Conservation (phyloP, 805 yeast species). For the Candida sonorensis region DNA sequence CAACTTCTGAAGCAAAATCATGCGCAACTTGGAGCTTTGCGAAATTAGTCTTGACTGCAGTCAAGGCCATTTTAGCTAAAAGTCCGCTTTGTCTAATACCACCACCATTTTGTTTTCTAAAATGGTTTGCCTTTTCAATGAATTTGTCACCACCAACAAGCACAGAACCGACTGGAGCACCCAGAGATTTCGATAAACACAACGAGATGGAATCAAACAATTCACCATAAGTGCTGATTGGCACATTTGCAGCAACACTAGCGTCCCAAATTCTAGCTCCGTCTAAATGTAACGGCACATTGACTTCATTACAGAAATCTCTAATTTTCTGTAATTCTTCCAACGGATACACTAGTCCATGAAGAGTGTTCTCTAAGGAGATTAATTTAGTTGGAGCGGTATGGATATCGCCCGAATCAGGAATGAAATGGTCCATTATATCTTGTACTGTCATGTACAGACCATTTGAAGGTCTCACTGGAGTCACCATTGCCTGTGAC, state of each 20-base stretch:
- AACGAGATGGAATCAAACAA: conserved; percentile 85
- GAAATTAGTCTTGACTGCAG: conserved; percentile 71
- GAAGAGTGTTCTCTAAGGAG: conserved; percentile 82
- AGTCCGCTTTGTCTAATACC: conserved; percentile 88
- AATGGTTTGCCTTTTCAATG: conserved; percentile 70
- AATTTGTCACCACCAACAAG: conserved; percentile 60
- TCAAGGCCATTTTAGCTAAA: conserved; percentile 72
- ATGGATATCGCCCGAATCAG: conserved; percentile 80
- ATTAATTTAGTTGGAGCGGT: conserved; percentile 82
- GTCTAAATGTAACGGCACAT: conserved; percentile 70
- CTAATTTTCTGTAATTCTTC: conserved; percentile 71
- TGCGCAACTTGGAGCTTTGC: conserved; percentile 46
- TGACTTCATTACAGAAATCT: conserved; percentile 56
- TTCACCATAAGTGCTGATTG: conserved; percentile 63
- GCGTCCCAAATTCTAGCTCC: conserved; percentile 98
- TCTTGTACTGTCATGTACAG: conserved; percentile 75
- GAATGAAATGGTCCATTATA: conserved; percentile 49
- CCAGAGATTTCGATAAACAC: conserved; percentile 83
- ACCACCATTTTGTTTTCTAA: conserved; percentile 89
- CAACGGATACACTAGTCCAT: conserved; percentile 74
- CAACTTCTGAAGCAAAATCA: conserved; percentile 43
- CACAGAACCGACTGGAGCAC: conserved; percentile 91
- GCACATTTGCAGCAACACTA: conserved; percentile 61
- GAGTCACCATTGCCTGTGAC: conserved; percentile 86
- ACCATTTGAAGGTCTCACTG: conserved; percentile 76